Conservation (phyloP, 2,329 filamentous ascomycete species). For the Biscogniauxia sp. region DNA sequence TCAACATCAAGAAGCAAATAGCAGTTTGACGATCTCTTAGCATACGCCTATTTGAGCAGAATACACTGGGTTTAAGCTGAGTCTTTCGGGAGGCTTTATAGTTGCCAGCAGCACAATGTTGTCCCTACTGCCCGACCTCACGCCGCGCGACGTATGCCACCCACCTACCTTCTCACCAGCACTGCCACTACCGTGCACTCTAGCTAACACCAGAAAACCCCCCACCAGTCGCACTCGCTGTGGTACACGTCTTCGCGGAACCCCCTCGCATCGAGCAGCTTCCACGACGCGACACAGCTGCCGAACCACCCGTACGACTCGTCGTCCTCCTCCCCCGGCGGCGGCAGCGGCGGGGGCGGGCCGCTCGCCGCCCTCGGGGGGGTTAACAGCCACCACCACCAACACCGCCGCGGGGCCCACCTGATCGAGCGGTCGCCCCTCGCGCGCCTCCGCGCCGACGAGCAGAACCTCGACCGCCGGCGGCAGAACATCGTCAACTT, state of each 20-base stretch:
- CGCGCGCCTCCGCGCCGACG: conserved; percentile 70
- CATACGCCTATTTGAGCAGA: not conserved
- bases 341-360: too few species aligned
- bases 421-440: conserved; percentile 60
- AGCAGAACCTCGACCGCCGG: conserved; percentile 71
- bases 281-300: conserved; percentile 32
- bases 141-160: conserved; percentile 64
- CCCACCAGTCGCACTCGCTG: conserved; percentile 62
- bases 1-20: not conserved
- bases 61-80: not conserved
- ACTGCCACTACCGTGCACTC: conserved; percentile 1
- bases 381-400: conserved; percentile 14
- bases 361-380: conserved; percentile 30
- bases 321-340: not conserved
- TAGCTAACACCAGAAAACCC: conserved; percentile 17
- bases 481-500: conserved; percentile 83
- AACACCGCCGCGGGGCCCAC: conserved; percentile 32
- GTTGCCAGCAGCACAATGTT: conserved; percentile 46
- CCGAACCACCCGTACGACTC: conserved; percentile 31
- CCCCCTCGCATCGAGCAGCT: conserved; percentile 37
- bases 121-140: conserved; percentile 63
- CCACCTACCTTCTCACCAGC: conserved; percentile 4
- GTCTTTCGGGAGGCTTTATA: not conserved
- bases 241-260: conserved; percentile 69
- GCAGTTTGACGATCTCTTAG: not conserved